Conservation (phyloP, 148 eudicot species). For the Vaccinium darrowii region DNA sequence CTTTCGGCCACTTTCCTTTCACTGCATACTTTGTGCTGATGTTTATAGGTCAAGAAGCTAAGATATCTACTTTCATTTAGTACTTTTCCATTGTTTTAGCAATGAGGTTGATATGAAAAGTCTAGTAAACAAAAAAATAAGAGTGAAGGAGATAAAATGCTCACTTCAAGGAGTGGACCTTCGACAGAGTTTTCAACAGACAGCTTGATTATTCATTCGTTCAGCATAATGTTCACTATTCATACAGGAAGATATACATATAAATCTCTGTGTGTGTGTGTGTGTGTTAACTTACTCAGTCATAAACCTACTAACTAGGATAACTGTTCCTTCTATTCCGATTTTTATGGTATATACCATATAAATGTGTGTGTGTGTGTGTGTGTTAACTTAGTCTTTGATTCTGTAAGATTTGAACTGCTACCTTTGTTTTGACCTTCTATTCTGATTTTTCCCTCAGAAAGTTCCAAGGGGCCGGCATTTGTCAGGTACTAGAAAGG, state of each 20-base stretch:
- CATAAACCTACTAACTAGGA: too few species aligned
- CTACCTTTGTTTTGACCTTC: not conserved
- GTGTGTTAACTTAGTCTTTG: not conserved
- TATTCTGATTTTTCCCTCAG: constrained; percentile 29
- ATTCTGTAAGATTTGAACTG: not conserved
- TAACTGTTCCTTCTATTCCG: not conserved
- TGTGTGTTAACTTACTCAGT: too few species aligned
- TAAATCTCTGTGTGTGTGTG: too few species aligned
- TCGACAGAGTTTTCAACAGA: not conserved
- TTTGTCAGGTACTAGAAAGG: constrained; percentile 64
- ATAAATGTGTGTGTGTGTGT: too few species aligned
- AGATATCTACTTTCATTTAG: not conserved
- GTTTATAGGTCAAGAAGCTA: not conserved
- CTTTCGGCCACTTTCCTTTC: not conserved
- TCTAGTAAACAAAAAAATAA: not conserved
- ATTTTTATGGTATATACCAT: not conserved
- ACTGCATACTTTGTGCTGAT: not conserved
- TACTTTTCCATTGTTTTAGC: not conserved
- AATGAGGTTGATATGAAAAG: not conserved
- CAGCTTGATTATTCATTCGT: not conserved
- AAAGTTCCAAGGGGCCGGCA: constrained; percentile 70
- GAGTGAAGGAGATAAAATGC: not conserved
- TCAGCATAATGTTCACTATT: not conserved
- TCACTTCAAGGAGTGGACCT: not conserved
- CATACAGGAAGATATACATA: too few species aligned